These are phyloP conservation scores for Helianthus tuberosus DNA, from an alignment of 129 eudicot species.

Conservation along the genomic window DNA sequence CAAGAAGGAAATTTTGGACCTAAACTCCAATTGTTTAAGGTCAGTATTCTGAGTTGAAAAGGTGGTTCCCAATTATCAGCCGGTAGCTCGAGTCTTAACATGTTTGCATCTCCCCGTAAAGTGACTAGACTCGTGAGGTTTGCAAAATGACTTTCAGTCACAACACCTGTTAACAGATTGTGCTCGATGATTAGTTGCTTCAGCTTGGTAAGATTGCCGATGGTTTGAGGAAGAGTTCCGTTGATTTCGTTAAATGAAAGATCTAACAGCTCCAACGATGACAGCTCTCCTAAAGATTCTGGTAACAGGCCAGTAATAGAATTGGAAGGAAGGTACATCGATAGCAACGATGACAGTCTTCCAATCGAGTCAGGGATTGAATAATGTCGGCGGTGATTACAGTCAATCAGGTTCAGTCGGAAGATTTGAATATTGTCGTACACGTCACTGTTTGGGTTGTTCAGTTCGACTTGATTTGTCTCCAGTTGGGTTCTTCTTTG, in stretches of 20 bases:
- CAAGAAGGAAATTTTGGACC: slow-evolving; percentile 49
- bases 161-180: slow-evolving; percentile 39
- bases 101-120: slow-evolving; percentile 28
- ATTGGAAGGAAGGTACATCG: slow-evolving; percentile 17
- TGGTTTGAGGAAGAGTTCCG: slow-evolving; percentile 40
- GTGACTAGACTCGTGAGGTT: slow-evolving; percentile 28
- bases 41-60: slow-evolving; percentile 28
- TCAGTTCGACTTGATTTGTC: too few species aligned
- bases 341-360: slow-evolving; percentile 20
- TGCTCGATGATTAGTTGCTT: background rate
- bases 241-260: slow-evolving; percentile 33
- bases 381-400: too few species aligned
- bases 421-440: slow-evolving; percentile 15
- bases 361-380: slow-evolving; percentile 30
- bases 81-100: slow-evolving; percentile 25
- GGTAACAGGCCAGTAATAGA: slow-evolving; percentile 34
- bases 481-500: too few species aligned
- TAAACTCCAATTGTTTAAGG: slow-evolving; percentile 27
- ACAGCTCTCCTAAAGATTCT: slow-evolving; percentile 35
- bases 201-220: slow-evolving; percentile 43
- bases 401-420: slow-evolving; percentile 6
- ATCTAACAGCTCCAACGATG: slow-evolving; percentile 29
- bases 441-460: slow-evolving; percentile 1
- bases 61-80: slow-evolving; percentile 42
- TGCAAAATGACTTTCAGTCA: slow-evolving; percentile 45